Evolutionary conservation across 352 stramenopile species (phyloP).

Genomic region (Phytophthora sp.): DNA sequence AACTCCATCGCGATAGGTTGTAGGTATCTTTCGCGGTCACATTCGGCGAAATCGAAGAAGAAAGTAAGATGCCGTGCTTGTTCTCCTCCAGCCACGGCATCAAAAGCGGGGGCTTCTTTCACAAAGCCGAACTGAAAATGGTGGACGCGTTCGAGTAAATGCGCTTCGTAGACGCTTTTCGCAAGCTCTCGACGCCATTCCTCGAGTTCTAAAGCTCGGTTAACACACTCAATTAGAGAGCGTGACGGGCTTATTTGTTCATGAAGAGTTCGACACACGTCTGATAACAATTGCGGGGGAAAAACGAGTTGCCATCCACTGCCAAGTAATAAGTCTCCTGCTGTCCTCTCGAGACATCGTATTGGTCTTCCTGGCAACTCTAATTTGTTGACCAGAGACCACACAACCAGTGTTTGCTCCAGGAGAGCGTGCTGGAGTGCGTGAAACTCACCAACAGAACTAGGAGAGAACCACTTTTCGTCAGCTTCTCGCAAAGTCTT

Average conservation of each 20-base stretch:
- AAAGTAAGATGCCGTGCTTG: slow-evolving; percentile 32
- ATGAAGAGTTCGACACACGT: slow-evolving; percentile 27
- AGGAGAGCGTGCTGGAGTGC: slow-evolving; percentile 43
- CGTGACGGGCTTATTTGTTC: not conserved
- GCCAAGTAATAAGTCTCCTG: slow-evolving; percentile 28
- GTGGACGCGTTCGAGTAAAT: slow-evolving; percentile 48
- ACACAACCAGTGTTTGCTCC: slow-evolving; percentile 53
- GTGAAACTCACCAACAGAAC: slow-evolving; percentile 38
- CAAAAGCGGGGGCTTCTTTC: slow-evolving; percentile 16
- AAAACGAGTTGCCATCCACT: slow-evolving; percentile 48
- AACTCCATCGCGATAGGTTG: slow-evolving; percentile 30
- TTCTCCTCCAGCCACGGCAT: slow-evolving; percentile 25
- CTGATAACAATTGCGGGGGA: slow-evolving; percentile 29
- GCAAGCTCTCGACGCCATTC: slow-evolving; percentile 47
- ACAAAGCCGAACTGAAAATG: slow-evolving; percentile 52
- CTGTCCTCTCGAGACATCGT: slow-evolving; percentile 37
- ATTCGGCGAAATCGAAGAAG: slow-evolving; percentile 32
- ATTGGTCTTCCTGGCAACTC: slow-evolving; percentile 34
- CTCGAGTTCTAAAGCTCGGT: slow-evolving; percentile 31
- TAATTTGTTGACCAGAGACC: slow-evolving; percentile 48
- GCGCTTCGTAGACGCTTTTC: slow-evolving; percentile 45
- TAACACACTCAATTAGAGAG: slow-evolving; percentile 24
- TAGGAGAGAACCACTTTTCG: slow-evolving; percentile 40
- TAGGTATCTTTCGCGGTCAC: slow-evolving; percentile 2
- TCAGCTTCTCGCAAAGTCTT: slow-evolving; percentile 36